Conservation (phyloP, 257 asterid species). For the Solanum sejunctum region DNA sequence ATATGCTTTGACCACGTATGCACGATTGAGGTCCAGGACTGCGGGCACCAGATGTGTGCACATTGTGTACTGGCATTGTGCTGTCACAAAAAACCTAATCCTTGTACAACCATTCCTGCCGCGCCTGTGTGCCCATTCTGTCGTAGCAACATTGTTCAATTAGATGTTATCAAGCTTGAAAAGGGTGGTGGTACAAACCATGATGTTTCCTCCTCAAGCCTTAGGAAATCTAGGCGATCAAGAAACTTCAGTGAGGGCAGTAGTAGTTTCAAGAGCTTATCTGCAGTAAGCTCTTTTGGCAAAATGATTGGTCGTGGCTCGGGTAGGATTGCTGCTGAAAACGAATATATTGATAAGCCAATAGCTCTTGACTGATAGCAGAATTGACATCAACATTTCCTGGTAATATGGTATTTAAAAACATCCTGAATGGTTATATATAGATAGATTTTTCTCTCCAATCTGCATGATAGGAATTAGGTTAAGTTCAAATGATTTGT, state of each 20-base stretch:
- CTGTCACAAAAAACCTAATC: constrained; percentile 88
- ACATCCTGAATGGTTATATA: constrained; percentile 2
- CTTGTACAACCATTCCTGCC: constrained; percentile 30
- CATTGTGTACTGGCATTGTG: constrained; percentile 85
- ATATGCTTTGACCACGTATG: constrained; percentile 91
- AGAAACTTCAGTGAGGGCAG: constrained; percentile 75
- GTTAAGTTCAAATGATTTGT: constrained; percentile 28
- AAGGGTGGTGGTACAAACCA: constrained; percentile 23
- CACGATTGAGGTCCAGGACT: constrained; percentile 79
- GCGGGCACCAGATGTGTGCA: constrained; percentile 95
- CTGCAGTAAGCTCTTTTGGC: constrained; percentile 65
- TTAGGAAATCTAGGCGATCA: constrained; percentile 55
- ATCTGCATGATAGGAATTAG: constrained; percentile 21
- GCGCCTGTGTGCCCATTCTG: constrained; percentile 89
- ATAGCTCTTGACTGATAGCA: constrained; percentile 26
- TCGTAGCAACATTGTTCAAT: constrained; percentile 63
- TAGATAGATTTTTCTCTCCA: constrained; percentile 2
- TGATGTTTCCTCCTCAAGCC: constrained; percentile 38
- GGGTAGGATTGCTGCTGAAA: constrained; percentile 42
- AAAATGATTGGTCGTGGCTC: constrained; percentile 67
- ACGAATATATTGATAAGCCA: constrained; percentile 62
- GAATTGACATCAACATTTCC: neutral
- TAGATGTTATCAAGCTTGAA: constrained; percentile 50
- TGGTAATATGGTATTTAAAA: neutral
- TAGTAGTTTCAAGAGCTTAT: constrained; percentile 80